Base-by-base conservation (phyloP, 257 asterid genomes). In the Knoxia roxburghii region DNA sequence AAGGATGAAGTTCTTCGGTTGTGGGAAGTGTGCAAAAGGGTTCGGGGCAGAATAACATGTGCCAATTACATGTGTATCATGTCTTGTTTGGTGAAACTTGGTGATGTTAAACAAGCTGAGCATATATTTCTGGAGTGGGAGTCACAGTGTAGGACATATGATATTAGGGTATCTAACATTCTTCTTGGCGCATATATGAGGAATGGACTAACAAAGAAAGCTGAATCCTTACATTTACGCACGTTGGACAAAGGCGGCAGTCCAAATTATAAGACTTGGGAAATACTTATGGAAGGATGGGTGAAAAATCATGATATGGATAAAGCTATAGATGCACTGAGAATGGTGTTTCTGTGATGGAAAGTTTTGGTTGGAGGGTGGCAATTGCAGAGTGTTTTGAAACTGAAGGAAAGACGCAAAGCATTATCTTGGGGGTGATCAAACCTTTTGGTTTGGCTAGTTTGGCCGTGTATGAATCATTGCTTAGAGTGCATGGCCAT, bases 251-350 rank as follows among this genome's bases (percentile, higher is more conserved):
- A 61, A 45, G 81, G 81, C n/a, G 84, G 81, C 20, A 18, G 27
- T 57, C 84, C 84, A 66, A 79, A 79, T 79, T 75, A 71, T 69
- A 79, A 73, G 64, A 79, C 79, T 21, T 79, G 81, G 81, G 84
- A 79, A 71, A 79, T 79, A 73, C 61, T 79, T 52, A 61, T 73
- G 77, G 84, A 79, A 49, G 81, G 81, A 15, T 73, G 80, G 81
- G 51, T 62, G 57, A 70, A 69, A 57, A 69, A 49, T 62, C 65
- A 59, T 43, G 65, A 70, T 37, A 68, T 72, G 73, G 80, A 76
- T 61, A 72, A 68, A 60, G 78, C 72, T 62, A 37, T 54, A 2
- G 65, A 75, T 79, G 72, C 76, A 53, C 23, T 79, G 74, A 62
- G 54, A 69, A 49, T 57, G 68, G 68, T 27, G 51, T 75, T 23